A percentile compares a stretch with the other conserved stretches of the same genome.
Evolutionary conservation across 495 filamentous ascomycete genomes (phyloP).

Genomic region (Friedmanniomyces simplex): DNA sequence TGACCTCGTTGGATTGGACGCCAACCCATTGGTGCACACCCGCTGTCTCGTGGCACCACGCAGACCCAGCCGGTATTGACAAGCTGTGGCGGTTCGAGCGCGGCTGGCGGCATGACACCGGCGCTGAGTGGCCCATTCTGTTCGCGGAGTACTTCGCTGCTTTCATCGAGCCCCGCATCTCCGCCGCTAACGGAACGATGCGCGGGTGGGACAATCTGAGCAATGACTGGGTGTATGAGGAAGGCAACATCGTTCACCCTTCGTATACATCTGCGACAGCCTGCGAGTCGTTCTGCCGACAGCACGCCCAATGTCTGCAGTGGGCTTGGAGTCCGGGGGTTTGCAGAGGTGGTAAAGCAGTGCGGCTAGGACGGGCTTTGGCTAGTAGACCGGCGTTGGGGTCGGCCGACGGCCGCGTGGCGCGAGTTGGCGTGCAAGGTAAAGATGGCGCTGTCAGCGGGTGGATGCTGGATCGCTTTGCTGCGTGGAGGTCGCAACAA

Average conservation of each 20-base stretch:
- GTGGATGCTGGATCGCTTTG: neutral
- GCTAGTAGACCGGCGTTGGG: neutral
- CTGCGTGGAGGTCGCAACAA: neutral
- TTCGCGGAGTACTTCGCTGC: neutral
- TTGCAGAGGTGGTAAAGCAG: neutral
- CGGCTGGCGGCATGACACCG: neutral
- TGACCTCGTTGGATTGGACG: constrained; percentile 41
- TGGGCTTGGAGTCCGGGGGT: neutral
- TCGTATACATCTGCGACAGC: neutral
- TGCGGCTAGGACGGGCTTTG: neutral
- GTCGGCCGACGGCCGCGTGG: neutral
- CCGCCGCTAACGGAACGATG: neutral
- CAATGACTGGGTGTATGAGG: neutral
- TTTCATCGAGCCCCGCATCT: neutral
- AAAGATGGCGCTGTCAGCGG: neutral
- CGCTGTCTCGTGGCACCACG: constrained; percentile 51
- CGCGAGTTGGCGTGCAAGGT: neutral
- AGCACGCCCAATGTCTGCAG: neutral
- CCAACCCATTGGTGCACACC: constrained; percentile 49
- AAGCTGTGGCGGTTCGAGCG: neutral
- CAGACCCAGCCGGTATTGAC: neutral
- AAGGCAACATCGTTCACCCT: neutral
- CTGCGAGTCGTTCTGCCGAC: neutral
- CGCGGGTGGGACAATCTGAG: neutral
- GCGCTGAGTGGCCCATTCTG: neutral